phyloP scores from a whole-genome alignment of 768 basidiomycete genomes.

The Lactarius evosmus region DNA sequence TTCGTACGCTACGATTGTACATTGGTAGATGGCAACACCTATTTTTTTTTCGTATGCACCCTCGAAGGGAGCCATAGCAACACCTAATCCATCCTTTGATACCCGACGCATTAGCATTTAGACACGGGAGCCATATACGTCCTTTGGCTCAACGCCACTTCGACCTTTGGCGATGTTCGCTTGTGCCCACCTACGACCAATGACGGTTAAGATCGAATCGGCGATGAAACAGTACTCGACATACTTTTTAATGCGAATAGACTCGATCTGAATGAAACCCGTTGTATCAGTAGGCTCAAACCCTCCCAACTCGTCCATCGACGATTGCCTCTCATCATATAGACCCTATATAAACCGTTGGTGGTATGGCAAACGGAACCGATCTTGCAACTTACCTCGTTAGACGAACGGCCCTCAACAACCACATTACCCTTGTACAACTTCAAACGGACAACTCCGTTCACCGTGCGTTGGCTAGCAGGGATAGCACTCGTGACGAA shows the following conservation, averaged over 20 bases:
- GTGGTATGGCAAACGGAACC: not conserved
- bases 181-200: constrained; percentile 68
- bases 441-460: constrained; percentile 86
- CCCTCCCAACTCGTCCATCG: constrained; percentile 98
- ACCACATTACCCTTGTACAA: constrained; percentile 96
- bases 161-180: constrained; percentile 84
- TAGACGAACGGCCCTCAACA: constrained; percentile 86
- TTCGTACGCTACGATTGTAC: not conserved
- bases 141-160: constrained; percentile 68
- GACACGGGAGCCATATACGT: constrained; percentile 71
- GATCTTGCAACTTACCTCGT: constrained; percentile 54
- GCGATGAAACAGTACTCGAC: constrained; percentile 33
- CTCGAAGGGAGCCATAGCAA: no score
- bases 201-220: constrained; percentile 18
- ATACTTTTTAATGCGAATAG: constrained; percentile 96
- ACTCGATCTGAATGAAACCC: constrained; percentile 96
- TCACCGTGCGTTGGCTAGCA: constrained; percentile 93
- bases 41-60: no score
- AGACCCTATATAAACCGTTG: constrained; percentile 55
- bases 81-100: not conserved
- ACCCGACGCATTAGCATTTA: constrained; percentile 17
- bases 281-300: constrained; percentile 95
- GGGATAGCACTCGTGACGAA: constrained; percentile 90
- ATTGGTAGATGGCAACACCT: no score
- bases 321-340: constrained; percentile 92